Base-by-base conservation (phyloP, 1,139 yeast species). In the Kodamaea arcana region DNA sequence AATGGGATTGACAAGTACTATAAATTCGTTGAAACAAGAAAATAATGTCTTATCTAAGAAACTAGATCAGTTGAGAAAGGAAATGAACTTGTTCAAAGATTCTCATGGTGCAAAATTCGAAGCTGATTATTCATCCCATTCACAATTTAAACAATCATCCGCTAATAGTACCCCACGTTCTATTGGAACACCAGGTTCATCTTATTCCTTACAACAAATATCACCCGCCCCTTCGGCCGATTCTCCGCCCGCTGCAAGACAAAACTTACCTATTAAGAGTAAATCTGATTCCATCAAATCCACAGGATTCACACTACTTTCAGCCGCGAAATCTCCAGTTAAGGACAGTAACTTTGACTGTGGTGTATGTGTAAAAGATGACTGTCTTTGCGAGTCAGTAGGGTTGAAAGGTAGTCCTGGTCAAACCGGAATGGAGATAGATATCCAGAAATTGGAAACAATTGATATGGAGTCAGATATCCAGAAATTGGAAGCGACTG, bases 291-390 rank as follows among this genome's bases (percentile, higher is more conserved):
- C 18, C 17, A 12, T 32, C 29, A 23, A 21, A 31, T n/a, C 27
- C 17, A n/a, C 38, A 25, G 37, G 40, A 7, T 42, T 43, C 24
- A 51, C 58, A 1, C 56, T 59, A 2, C 33, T 42, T 6, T 48
- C 60, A 17, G 24, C 27, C 9, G 39, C 49, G 25, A 42, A 55
- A 22, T 39, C 46, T 10, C 45, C 55, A 1, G 43, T 52, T 4
- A 43, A 35, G 20, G 44, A 34, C 12, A 40, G 33, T 17, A 51
- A 52, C 38, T 66, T 63, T 39, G 78, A 72, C 45, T 83, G 92
- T 53, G 83, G 83, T 1, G 77, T 79, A 3, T 83, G 92, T 52
- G 56, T 69, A 31, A 80, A 80, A 51, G 90, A 82, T 33, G 80
- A 76, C 37, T 83, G 92, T 51, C 58, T 82, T 10, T 83, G 90